Base-by-base conservation (phyloP, 257 asterid genomes). In the Scutellaria baicalensis region DNA sequence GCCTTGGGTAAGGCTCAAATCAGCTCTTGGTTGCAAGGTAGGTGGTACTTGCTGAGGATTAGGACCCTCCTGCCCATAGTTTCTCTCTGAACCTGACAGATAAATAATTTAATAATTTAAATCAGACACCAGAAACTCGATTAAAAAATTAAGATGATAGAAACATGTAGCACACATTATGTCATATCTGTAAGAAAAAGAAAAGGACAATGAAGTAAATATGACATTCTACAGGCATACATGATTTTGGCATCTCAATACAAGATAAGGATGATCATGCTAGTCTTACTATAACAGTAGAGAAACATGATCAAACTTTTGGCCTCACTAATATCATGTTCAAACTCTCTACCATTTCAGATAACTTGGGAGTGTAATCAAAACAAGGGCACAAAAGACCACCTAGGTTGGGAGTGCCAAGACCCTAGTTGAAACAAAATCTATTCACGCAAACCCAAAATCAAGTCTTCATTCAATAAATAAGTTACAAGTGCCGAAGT, bases 41-140 rank as follows among this genome's bases (percentile, higher is more conserved):
- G 85, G 73, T 39, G 80, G 82, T 74, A 77, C 82, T 58, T 66
- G 84, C 71, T 71, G 90, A 59, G 76, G 65, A 79, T 69, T 75
- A 69, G 39, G 59, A 70, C 72, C 81, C 60, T 47, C 80, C 14
- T n/a, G 76, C 68, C 61, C 74, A 66, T 69, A 64, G 36, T 14
- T 76, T 70, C 79, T 82, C 69, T 84, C 98, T 89, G 85, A 64
- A 56, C 70, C 63, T 76, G 71, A 80, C 35, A 80, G 17, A 39
- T 51, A 27, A 47, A 27, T 69, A 44, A 82, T 64, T 40, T 62
- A 16, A 63, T 31, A 35, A 45, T 21, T 7, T 35, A 45, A 9
- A 14, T 9, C 38, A 42, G 35, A 55, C 18, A 17, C 20, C 35
- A 17, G 13, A 56, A 54, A 47, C 13, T 69, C 23, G 47, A 36